phyloP scores from a whole-genome alignment of 2,329 filamentous ascomycete genomes.

The Lachnellula suecica region DNA sequence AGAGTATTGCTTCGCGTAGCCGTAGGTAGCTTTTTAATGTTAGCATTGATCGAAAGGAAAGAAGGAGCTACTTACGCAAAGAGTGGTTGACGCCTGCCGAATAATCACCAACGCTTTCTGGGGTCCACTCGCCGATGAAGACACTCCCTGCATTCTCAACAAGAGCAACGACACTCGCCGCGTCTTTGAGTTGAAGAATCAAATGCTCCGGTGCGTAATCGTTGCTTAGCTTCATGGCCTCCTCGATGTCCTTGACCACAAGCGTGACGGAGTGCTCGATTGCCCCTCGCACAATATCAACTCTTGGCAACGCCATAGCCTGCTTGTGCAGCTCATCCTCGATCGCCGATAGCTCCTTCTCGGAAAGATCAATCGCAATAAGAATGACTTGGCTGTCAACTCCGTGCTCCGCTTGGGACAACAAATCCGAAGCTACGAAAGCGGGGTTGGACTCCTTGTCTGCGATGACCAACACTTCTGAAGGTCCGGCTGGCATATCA shows the following conservation, averaged over 20 bases:
- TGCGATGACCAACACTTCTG: constrained; percentile 93
- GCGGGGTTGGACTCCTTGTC: constrained; percentile 86
- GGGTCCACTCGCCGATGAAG: constrained; percentile 94
- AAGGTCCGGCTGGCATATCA: constrained; percentile 97
- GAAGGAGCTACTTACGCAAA: constrained; percentile 67
- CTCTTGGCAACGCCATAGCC: constrained; percentile 81
- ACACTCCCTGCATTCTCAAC: constrained; percentile 95
- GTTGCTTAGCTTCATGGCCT: constrained; percentile 83
- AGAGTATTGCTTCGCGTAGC: constrained; percentile 97
- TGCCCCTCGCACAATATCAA: constrained; percentile 87
- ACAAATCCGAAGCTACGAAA: constrained; percentile 91
- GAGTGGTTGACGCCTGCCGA: constrained; percentile 98
- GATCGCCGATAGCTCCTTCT: constrained; percentile 74
- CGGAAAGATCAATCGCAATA: constrained; percentile 77
- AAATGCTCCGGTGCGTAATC: constrained; percentile 94
- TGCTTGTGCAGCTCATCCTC: constrained; percentile 90
- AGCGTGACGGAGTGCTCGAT: constrained; percentile 93
- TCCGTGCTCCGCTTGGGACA: constrained; percentile 96
- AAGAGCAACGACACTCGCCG: constrained; percentile 69
- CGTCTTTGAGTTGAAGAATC: constrained; percentile 83
- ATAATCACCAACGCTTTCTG: constrained; percentile 97
- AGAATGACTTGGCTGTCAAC: constrained; percentile 94
- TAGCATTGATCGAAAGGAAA: constrained; percentile 3
- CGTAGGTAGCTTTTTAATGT: constrained; percentile 74
- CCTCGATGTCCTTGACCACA: constrained; percentile 65